These are phyloP conservation scores for Musa itinerans DNA, from an alignment of 176 grass and related monocot species.

Conservation along the genomic window DNA sequence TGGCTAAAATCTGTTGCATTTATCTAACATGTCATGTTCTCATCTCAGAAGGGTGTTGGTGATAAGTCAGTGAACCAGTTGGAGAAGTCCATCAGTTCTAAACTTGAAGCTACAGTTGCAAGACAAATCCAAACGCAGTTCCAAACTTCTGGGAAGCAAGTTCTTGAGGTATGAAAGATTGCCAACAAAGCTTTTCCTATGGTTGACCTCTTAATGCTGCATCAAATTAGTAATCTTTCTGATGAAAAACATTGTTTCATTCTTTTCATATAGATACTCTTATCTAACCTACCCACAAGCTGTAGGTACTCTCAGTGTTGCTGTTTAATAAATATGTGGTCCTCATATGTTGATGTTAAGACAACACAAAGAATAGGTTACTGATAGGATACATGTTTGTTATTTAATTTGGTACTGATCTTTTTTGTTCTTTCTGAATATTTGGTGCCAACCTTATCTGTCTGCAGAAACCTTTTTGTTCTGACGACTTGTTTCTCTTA, in stretches of 20 bases:
- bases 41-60: slow-evolving; percentile 61
- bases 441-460: not conserved
- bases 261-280: no score
- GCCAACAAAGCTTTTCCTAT: not conserved
- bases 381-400: not conserved
- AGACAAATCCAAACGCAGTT: slow-evolving; percentile 89
- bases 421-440: not conserved
- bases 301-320: not conserved
- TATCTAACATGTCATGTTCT: not conserved
- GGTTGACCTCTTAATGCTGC: not conserved
- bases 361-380: not conserved
- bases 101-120: slow-evolving; percentile 63
- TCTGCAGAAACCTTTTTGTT: not conserved
- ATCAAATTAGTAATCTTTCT: not conserved
- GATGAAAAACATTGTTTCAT: not conserved
- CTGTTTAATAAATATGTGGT: no score
- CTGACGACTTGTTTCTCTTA: not conserved
- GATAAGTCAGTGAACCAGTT: slow-evolving; percentile 83
- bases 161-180: slow-evolving; percentile 54
- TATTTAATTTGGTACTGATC: not conserved
- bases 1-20: not conserved
- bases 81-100: slow-evolving; percentile 67
- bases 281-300: no score
- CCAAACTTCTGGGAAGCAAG: slow-evolving; percentile 66
- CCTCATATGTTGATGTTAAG: no score